Conservation (phyloP, 2,329 filamentous ascomycete genomes). For the Ceratocystis lukuohia region DNA sequence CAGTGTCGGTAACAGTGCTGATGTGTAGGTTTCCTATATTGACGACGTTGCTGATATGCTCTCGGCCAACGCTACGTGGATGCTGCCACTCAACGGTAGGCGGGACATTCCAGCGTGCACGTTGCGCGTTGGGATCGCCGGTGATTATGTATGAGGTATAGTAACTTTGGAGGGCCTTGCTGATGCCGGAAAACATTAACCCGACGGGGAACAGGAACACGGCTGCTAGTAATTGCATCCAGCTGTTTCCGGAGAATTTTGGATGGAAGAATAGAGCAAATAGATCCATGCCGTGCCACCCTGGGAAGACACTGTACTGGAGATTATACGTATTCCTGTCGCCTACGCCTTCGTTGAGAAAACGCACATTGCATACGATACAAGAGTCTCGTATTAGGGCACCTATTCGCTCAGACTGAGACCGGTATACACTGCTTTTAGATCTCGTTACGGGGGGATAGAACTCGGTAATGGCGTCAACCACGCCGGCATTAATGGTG, state of each 20-base stretch:
- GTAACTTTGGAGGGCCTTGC: conserved; percentile 30
- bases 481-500: conserved; percentile 23
- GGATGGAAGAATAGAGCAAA: conserved; percentile 31
- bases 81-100: conserved; percentile 28
- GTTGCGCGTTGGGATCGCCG: conserved; percentile 30
- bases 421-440: conserved; percentile 22
- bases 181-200: conserved; percentile 26
- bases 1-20: conserved; percentile 24
- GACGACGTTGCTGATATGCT: conserved; percentile 25
- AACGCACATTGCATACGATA: conserved; percentile 29
- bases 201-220: conserved; percentile 26
- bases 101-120: conserved; percentile 26
- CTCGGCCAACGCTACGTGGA: conserved; percentile 21
- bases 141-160: conserved; percentile 29
- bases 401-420: conserved; percentile 24
- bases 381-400: conserved; percentile 27
- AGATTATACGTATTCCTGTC: conserved; percentile 28
- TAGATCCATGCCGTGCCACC: conserved; percentile 31
- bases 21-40: conserved; percentile 27
- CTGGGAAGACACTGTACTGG: conserved; percentile 31
- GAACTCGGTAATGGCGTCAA: conserved; percentile 23
- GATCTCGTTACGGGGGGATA: conserved; percentile 23
- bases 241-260: conserved; percentile 23
- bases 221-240: conserved; percentile 22
- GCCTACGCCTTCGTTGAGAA: conserved; percentile 28